A percentile compares a stretch with the other conserved stretches of the same genome.
Conservation (phyloP, 257 asterid genomes). For the Verbena officinalis region DNA sequence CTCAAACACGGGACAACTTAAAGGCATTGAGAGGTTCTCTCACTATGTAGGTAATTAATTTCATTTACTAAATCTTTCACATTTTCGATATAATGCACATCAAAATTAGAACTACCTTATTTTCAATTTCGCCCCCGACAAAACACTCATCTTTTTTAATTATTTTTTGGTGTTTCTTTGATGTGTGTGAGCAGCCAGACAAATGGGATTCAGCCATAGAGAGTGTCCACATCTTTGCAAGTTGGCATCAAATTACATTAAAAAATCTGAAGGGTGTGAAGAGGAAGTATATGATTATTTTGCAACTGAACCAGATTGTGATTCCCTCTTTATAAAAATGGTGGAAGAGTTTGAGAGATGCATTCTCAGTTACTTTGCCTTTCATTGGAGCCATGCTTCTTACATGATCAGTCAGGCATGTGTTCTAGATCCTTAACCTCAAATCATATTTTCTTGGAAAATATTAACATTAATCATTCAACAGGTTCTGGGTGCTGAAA, state of each 20-base stretch:
- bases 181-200: conserved; percentile 59
- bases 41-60: conserved; percentile 61
- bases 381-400: conserved; percentile 74
- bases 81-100: no score
- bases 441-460: background rate
- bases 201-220: conserved; percentile 65
- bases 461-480: background rate
- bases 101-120: no score
- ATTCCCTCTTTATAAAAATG: conserved; percentile 70
- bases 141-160: no score
- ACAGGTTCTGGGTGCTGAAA: conserved; percentile 56
- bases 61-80: background rate
- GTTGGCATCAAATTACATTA: conserved; percentile 60
- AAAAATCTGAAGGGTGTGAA: conserved; percentile 65
- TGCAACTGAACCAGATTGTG: conserved; percentile 57
- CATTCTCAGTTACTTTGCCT: conserved; percentile 77
- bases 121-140: no score
- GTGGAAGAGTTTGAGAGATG: conserved; percentile 79
- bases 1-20: conserved; percentile 52
- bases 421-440: background rate
- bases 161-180: background rate
- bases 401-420: conserved; percentile 68
- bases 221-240: conserved; percentile 67
- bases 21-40: conserved; percentile 60
- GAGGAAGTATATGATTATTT: conserved; percentile 60